Evolutionary conservation across 345 rosid genomes (phyloP), one percentile per base, ranked within the genome.

Genomic region (Angophora floribunda): DNA sequence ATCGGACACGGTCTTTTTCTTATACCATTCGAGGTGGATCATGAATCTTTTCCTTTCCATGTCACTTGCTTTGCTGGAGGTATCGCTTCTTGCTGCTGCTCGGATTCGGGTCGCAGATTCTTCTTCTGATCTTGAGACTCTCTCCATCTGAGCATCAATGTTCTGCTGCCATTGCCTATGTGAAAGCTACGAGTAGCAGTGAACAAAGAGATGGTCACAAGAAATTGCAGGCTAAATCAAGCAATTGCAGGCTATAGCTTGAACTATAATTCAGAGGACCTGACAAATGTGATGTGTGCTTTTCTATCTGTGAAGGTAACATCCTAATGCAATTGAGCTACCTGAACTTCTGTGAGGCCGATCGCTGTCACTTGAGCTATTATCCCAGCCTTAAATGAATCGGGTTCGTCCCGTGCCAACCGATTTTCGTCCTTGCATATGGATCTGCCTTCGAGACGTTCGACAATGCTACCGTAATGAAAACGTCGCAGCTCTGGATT

Each of bases 1-100:
- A 1, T 70, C 24, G 6, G 80, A 70, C 12, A 7, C 85, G 52
- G n/a, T 9, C 41, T 17, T 13, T 26, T 93, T 97, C 91, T 95
- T 96, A 92, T 95, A 95, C 95, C 95, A 91, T 88, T 95, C 99
- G 6, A 96, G 51, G 4, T 85, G 2, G 4, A 92, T 90, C 98
- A 97, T 92, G 52, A 65, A 12, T 70, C 5, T 32, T 70, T 16
- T 70, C 53, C 87, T 85, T 90, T 95, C 95, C 19, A 89, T 49
- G 2, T 86, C 86, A 57, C 91, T 94, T 92, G 92, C 89, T 87
- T 90, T 16, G 50, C 51, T 7, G 87, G 89, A 86, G 93, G 90
- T 88, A 86, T 52, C n/a, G 26, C 85, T 50, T 16, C 79, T 67
- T 67, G 79, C 79, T 67, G 79, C 79, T 36, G 45, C 79, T 32